phyloP scores from a whole-genome alignment of 371 early-diverging fungal species.

The Mortierella sp. region DNA sequence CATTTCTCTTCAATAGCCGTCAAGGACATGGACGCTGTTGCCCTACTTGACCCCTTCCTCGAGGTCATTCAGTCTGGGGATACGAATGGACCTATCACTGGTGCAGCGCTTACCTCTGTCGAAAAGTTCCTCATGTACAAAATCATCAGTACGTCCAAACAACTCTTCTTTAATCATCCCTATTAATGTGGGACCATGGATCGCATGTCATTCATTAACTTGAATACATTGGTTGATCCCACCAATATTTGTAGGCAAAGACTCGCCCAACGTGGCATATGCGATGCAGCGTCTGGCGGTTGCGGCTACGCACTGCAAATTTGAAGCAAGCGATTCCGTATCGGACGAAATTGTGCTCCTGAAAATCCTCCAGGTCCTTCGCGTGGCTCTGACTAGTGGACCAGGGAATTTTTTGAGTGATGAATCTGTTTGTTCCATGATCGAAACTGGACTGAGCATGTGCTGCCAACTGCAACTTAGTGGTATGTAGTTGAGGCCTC shows the following conservation, averaged over 20 bases:
- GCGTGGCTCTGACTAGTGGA: conserved; percentile 74
- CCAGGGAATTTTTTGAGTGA: conserved; percentile 83
- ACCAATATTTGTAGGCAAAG: conserved; percentile 59
- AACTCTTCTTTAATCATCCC: background rate
- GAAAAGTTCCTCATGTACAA: conserved; percentile 90
- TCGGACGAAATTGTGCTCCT: conserved; percentile 94
- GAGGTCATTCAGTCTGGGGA: conserved; percentile 91
- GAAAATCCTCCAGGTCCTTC: conserved; percentile 86
- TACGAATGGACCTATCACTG: conserved; percentile 95
- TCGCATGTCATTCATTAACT: no score
- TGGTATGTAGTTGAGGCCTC: conserved; percentile 63
- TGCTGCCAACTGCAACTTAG: conserved; percentile 93
- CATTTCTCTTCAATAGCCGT: conserved; percentile 29
- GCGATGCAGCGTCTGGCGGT: conserved; percentile 81
- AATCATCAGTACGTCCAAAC: conserved; percentile 78
- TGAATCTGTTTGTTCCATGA: conserved; percentile 94
- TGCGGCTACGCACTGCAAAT: conserved; percentile 94
- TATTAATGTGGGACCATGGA: no score
- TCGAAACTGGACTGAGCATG: conserved; percentile 96
- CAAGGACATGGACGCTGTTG: conserved; percentile 75
- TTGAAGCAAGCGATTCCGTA: conserved; percentile 92
- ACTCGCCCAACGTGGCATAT: conserved; percentile 71
- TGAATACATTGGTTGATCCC: background rate
- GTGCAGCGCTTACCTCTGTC: conserved; percentile 87
- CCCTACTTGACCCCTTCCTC: conserved; percentile 90